Base-by-base conservation (phyloP, 2,329 filamentous ascomycete species). In the Fusarium proliferatum region DNA sequence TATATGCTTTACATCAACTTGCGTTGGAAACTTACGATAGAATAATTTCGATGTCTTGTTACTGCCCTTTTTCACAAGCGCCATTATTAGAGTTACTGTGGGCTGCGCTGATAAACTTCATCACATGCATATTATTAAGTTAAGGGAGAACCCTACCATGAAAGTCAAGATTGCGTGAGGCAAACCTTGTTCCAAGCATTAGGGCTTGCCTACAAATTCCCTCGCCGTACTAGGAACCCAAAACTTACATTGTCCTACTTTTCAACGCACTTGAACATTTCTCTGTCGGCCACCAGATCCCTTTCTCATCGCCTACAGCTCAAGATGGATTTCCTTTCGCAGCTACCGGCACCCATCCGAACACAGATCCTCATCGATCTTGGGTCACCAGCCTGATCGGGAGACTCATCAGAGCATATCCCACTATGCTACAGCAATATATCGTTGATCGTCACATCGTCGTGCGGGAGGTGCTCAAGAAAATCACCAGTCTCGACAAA, bases 371-470 rank as follows among this genome's bases (percentile, higher is more conserved):
- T 71, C 2, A 26, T 58, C 28, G 21, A 55, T 21, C 11, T 66
- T 11, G 61, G 69, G 30, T 66, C 68, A 3, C 45, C 61, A 12
- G n/a, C 21, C 8, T 33, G 19, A 62, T 71, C 11, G n/a, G 30
- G 19, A n/a, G 36, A 6, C 51, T 71, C 11, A 55, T 51, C 9
- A 34, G 21, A 30, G 51, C 55, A 23, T 70, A 61, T 1, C 61
- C 68, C 9, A 36, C 28, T 3, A 62, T 71, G 67, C 51, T 65
- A 4, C 36, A 41, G 10, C 66, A 61, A 21, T 66, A 60, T 23
- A 39, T 5, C 2, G 1, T 4, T 10, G n/a, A 53, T 21, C 41
- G 48, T 2, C 5, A 52, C 5, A 43, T 28, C 8, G 45, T 70
- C 9, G 34, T 34, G 7, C 43, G 15, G 16, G n/a, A 15, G 3